A percentile compares a stretch with the other conserved stretches of the same genome.
Evolutionary conservation across 2,329 filamentous ascomycete genomes (phyloP).

Genomic region (Pyricularia pennisetigena): DNA sequence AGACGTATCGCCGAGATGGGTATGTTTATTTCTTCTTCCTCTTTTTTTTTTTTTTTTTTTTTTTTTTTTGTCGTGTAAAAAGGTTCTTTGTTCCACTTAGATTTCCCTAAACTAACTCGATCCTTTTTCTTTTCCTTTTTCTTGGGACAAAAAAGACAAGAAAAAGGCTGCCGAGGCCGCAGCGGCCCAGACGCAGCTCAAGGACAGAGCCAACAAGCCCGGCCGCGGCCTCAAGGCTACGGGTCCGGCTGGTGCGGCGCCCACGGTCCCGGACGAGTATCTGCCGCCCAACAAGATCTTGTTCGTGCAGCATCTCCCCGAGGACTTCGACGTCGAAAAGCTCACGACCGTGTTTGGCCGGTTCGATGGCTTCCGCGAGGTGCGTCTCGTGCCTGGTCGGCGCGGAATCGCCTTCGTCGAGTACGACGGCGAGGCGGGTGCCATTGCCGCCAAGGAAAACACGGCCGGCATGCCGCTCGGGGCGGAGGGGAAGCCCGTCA

Average conservation of each 20-base stretch:
- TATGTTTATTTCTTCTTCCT: conserved; percentile 26
- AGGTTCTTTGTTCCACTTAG: too few species aligned
- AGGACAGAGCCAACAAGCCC: conserved; percentile 6
- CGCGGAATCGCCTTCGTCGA: conserved; percentile 92
- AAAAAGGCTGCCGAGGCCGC: conserved; percentile 77
- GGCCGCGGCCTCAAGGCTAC: conserved; percentile 49
- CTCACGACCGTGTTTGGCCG: conserved; percentile 74
- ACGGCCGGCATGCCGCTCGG: conserved; percentile 77
- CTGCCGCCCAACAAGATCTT: conserved; percentile 95
- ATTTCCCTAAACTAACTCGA: neutral
- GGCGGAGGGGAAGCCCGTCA: conserved; percentile 58
- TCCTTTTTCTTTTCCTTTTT: neutral
- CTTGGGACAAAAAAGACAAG: conserved; percentile 34
- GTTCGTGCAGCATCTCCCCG: conserved; percentile 86
- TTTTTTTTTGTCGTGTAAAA: too few species aligned
- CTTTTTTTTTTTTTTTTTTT: neutral
- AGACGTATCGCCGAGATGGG: conserved; percentile 83
- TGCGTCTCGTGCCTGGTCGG: conserved; percentile 76
- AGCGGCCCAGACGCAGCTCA: conserved; percentile 46
- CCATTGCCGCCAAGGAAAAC: conserved; percentile 88
- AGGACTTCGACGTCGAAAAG: conserved; percentile 72
- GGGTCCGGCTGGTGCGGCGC: conserved; percentile 52
- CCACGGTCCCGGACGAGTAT: conserved; percentile 88
- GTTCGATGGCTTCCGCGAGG: conserved; percentile 91
- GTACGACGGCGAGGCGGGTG: conserved; percentile 82